phyloP scores from a whole-genome alignment of 2,329 filamentous ascomycete genomes.

The Fusarium sp. region DNA sequence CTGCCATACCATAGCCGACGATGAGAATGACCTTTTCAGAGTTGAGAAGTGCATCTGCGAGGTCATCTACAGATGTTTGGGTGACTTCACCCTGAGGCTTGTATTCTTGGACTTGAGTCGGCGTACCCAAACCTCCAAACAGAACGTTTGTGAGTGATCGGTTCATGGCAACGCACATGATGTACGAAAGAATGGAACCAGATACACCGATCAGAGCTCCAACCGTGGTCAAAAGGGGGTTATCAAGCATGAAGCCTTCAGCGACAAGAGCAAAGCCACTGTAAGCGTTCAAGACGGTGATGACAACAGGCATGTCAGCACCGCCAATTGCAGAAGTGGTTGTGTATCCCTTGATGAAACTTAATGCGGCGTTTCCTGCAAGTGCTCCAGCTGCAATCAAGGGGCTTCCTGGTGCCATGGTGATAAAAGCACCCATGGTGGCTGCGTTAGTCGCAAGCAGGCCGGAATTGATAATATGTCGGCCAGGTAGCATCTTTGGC shows the following conservation, averaged over 20 bases:
- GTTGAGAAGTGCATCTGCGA: constrained; percentile 77
- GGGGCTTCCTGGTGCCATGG: constrained; percentile 83
- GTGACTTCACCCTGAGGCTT: constrained; percentile 85
- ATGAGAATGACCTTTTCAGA: constrained; percentile 90
- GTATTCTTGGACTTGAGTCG: constrained; percentile 68
- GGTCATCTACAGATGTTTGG: constrained; percentile 82
- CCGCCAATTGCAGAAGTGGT: constrained; percentile 90
- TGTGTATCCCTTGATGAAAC: constrained; percentile 87
- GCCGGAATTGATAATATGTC: constrained; percentile 79
- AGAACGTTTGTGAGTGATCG: constrained; percentile 88
- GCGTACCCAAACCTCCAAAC: constrained; percentile 81
- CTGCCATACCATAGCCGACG: constrained; percentile 93
- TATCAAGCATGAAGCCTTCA: constrained; percentile 92
- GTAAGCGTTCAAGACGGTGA: constrained; percentile 90
- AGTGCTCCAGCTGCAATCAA: constrained; percentile 82
- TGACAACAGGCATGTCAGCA: constrained; percentile 94
- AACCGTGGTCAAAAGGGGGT: constrained; percentile 84
- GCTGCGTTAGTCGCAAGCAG: constrained; percentile 81
- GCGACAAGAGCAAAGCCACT: constrained; percentile 91
- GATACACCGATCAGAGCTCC: constrained; percentile 89
- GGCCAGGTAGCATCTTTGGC: constrained; percentile 77
- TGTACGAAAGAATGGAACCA: constrained; percentile 88
- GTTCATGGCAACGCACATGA: constrained; percentile 92
- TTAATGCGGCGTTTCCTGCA: constrained; percentile 78
- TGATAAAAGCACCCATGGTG: constrained; percentile 85